Conservation (phyloP, 192 early-diverging fungal genomes). For the Mortierella antarctica region DNA sequence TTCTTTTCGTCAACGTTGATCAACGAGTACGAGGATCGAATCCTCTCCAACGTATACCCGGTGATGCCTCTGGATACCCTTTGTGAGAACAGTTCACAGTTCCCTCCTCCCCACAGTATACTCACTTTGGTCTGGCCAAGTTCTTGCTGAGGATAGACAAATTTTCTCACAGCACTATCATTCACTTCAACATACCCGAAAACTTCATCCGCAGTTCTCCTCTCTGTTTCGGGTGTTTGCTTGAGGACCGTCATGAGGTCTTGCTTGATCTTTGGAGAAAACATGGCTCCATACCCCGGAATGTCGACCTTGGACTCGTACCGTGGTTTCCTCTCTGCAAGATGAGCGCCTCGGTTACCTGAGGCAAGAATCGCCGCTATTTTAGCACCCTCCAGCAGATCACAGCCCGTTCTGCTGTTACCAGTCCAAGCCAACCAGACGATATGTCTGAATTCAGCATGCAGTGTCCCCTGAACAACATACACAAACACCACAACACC, state of each 20-base stretch:
- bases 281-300: constrained; percentile 3
- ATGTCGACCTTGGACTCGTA: constrained; percentile 12
- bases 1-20: constrained; percentile 7
- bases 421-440: constrained; percentile 10
- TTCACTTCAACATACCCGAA: neutral
- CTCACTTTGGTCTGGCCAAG: neutral
- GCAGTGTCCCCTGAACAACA: constrained; percentile 10
- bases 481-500: constrained; percentile 6
- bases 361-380: neutral
- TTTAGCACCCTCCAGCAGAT: constrained; percentile 3
- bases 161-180: neutral
- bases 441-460: constrained; percentile 2
- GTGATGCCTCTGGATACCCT: constrained; percentile 12
- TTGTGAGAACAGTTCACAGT: constrained; percentile 8
- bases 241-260: constrained; percentile 5
- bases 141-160: constrained; percentile 11
- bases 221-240: neutral
- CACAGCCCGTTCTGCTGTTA: constrained; percentile 6
- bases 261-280: constrained; percentile 5
- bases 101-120: constrained; percentile 7
- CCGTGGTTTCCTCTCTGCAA: neutral
- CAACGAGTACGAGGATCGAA: constrained; percentile 4
- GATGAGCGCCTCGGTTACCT: neutral
- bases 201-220: neutral
- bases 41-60: constrained; percentile 8